These are phyloP conservation scores for Spizellomyces sp. DNA, from an alignment of 192 early-diverging fungal species.

Conservation along the genomic window DNA sequence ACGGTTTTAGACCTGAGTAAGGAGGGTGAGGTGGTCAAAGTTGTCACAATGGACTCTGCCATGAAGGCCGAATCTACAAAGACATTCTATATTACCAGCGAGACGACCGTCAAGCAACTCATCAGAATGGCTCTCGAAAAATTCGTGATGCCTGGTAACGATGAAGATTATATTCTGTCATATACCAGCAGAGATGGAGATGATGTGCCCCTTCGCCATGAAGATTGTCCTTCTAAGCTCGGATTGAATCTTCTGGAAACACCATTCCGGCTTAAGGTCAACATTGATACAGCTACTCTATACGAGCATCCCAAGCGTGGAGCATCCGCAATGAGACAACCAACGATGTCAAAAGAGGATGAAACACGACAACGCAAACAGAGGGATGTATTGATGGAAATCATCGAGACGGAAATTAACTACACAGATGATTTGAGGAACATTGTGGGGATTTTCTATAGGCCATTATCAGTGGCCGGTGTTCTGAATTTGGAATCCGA, in stretches of 20 bases:
- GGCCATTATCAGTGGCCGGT: conserved; percentile 30
- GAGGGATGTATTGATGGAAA: conserved; percentile 40
- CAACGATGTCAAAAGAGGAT: conserved; percentile 23
- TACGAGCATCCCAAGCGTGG: conserved; percentile 1
- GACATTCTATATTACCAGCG: conserved; percentile 37
- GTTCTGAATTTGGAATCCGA: conserved; percentile 10
- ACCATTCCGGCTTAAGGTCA: conserved; percentile 20
- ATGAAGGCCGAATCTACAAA: conserved; percentile 42
- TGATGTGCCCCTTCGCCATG: conserved; percentile 35
- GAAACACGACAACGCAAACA: conserved; percentile 32
- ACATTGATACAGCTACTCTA: conserved; percentile 15
- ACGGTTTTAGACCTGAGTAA: background rate
- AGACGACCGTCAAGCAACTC: conserved; percentile 33
- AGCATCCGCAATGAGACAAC: background rate
- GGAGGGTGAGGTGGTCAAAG: conserved; percentile 43
- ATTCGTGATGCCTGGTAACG: conserved; percentile 36
- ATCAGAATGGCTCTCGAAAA: conserved; percentile 38
- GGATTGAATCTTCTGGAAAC: conserved; percentile 29
- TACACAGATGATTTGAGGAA: conserved; percentile 42
- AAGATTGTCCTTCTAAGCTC: conserved; percentile 28
- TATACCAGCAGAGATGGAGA: conserved; percentile 33
- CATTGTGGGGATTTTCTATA: conserved; percentile 34
- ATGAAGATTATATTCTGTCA: conserved; percentile 38
- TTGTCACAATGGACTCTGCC: conserved; percentile 34
- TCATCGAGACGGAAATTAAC: conserved; percentile 40